Percentiles rank a stretch among this genome's conserved stretches.
Conservation (phyloP, 1,284 basidiomycete genomes). For the Cutaneotrichosporon mucoides region DNA sequence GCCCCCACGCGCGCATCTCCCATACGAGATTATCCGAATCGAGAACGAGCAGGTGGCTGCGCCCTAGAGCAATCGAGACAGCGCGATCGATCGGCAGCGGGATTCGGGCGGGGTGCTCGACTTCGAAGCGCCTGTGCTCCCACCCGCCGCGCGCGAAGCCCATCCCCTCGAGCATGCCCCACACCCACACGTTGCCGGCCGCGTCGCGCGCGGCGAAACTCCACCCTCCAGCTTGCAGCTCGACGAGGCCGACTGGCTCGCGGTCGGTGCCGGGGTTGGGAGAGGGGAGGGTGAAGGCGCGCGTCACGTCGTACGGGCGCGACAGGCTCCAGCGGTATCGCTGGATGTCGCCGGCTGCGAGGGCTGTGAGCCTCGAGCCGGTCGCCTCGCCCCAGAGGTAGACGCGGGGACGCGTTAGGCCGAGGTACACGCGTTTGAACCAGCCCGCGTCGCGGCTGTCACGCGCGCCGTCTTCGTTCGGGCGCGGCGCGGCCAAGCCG, state of each 20-base stretch:
- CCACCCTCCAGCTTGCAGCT: constrained; percentile 76
- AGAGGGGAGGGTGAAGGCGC: constrained; percentile 2
- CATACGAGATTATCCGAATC: constrained; percentile 45
- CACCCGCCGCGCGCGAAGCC: constrained; percentile 57
- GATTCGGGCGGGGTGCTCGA: constrained; percentile 32
- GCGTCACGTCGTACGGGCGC: not conserved
- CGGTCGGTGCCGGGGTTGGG: not conserved
- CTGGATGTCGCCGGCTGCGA: not conserved
- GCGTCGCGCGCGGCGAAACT: constrained; percentile 55
- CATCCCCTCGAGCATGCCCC: constrained; percentile 63
- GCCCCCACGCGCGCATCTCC: constrained; percentile 41
- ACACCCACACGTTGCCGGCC: constrained; percentile 68
- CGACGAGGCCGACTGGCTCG: constrained; percentile 55
- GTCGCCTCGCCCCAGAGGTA: constrained; percentile 74
- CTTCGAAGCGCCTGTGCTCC: constrained; percentile 24
- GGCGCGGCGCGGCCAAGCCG: constrained; percentile 17
- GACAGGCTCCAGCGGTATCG: not conserved
- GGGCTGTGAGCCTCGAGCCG: constrained; percentile 21
- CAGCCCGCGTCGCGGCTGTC: constrained; percentile 50
- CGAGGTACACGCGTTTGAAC: constrained; percentile 73
- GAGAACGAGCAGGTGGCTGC: constrained; percentile 39
- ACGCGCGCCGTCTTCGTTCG: not conserved
- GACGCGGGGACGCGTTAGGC: constrained; percentile 58
- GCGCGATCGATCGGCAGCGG: constrained; percentile 37
- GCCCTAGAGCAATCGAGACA: constrained; percentile 30